These are phyloP conservation scores for Keithomyces neogunnii DNA, from an alignment of 2,329 filamentous ascomycete species.

Conservation along the genomic window DNA sequence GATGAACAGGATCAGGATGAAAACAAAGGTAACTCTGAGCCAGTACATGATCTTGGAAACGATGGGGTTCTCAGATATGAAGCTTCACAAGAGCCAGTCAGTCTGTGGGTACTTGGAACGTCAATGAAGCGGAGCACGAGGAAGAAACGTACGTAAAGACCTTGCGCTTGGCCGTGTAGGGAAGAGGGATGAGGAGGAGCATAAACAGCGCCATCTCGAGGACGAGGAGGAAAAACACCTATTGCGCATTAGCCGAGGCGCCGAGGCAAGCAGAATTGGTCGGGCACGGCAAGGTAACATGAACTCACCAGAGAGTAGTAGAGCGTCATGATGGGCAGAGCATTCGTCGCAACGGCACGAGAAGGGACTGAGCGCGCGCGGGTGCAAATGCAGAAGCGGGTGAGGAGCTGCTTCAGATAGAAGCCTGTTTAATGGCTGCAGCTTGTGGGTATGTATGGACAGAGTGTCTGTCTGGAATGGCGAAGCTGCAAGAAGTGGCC, in stretches of 20 bases:
- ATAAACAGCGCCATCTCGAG: conserved; percentile 77
- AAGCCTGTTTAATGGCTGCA: not conserved
- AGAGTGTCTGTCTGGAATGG: not conserved
- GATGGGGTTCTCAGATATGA: conserved; percentile 80
- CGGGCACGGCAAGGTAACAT: not conserved
- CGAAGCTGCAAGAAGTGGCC: not conserved
- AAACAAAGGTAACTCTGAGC: conserved; percentile 98
- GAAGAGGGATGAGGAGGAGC: conserved; percentile 76
- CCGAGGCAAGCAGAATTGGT: not conserved
- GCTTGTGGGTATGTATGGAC: not conserved
- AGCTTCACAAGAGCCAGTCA: conserved; percentile 38
- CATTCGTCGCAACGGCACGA: not conserved
- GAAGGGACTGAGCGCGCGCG: not conserved
- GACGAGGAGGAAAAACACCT: conserved; percentile 80
- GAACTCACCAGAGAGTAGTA: conserved; percentile 45
- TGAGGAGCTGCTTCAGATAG: not conserved
- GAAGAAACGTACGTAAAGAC: conserved; percentile 62
- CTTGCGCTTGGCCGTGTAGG: conserved; percentile 75
- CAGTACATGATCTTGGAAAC: conserved; percentile 95
- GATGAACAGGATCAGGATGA: conserved; percentile 95
- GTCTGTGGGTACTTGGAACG: not conserved
- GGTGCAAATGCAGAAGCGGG: not conserved
- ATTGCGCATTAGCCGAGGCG: conserved; percentile 13
- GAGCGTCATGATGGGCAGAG: conserved; percentile 42
- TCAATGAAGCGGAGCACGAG: not conserved